These are phyloP conservation scores for Leccinum pellstonianum DNA, from an alignment of 768 basidiomycete species.

Conservation along the genomic window DNA sequence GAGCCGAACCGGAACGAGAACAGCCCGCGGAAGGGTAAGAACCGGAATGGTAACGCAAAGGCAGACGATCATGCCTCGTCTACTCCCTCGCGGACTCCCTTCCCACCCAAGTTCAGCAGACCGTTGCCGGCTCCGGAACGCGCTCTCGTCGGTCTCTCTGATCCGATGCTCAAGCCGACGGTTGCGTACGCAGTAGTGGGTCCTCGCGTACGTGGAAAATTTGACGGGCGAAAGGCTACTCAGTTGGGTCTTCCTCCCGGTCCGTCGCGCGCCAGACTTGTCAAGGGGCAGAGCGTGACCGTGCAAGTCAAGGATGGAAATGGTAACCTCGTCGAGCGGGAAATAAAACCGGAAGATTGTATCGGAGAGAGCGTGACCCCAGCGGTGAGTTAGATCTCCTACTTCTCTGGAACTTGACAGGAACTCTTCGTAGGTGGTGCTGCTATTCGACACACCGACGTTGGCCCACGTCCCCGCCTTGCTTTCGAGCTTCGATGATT, in stretches of 20 bases:
- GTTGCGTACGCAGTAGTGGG: conserved; percentile 53
- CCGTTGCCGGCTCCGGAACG: conserved; percentile 27
- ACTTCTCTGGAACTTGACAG: background rate
- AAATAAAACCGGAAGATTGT: conserved; percentile 60
- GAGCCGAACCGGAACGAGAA: conserved; percentile 15
- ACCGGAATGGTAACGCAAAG: background rate
- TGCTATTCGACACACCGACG: conserved; percentile 74
- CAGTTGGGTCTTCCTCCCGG: conserved; percentile 64
- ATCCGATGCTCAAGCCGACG: conserved; percentile 33
- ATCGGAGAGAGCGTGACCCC: conserved; percentile 53
- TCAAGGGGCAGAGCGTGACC: conserved; percentile 62
- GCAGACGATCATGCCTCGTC: conserved; percentile 2
- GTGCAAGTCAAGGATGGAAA: conserved; percentile 49
- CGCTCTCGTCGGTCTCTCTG: conserved; percentile 13
- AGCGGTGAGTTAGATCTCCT: conserved; percentile 34
- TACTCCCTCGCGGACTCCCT: conserved; percentile 9
- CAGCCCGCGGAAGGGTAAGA: conserved; percentile 13
- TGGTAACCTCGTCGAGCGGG: conserved; percentile 43
- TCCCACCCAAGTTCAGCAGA: conserved; percentile 17
- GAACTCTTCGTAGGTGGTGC: conserved; percentile 43
- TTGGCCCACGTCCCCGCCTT: conserved; percentile 54
- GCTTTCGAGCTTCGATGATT: conserved; percentile 44
- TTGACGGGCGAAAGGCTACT: conserved; percentile 63
- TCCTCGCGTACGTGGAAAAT: conserved; percentile 62
- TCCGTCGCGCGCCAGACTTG: conserved; percentile 55